Evolutionary conservation across 805 yeast genomes (phyloP).

Genomic region (Wickerhamomyces sydowiorum): DNA sequence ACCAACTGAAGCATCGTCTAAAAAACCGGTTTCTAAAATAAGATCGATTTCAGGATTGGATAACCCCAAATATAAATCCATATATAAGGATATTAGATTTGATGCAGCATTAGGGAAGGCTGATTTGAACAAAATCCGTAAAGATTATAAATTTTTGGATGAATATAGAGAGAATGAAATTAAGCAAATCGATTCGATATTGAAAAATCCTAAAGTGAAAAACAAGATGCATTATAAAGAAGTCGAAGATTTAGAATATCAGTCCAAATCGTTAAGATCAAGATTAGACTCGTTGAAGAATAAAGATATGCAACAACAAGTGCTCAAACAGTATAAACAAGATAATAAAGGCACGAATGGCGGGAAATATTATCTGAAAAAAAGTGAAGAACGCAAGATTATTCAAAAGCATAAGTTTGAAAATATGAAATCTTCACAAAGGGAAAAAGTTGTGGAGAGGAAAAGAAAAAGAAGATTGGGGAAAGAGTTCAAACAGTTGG

Average conservation of each 20-base stretch:
- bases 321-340: constrained; percentile 49
- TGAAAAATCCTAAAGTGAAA: constrained; percentile 48
- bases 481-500: constrained; percentile 60
- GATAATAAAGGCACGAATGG: constrained; percentile 45
- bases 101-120: constrained; percentile 88
- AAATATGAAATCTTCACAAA: constrained; percentile 60
- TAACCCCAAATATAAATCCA: constrained; percentile 30
- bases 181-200: constrained; percentile 44
- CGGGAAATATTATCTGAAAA: constrained; percentile 55
- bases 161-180: constrained; percentile 79
- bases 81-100: constrained; percentile 81
- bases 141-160: constrained; percentile 80
- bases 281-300: constrained; percentile 63
- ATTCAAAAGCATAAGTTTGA: constrained; percentile 76
- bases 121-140: constrained; percentile 58
- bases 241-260: constrained; percentile 44
- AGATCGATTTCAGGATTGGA: constrained; percentile 72
- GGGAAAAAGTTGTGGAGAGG: constrained; percentile 80
- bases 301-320: constrained; percentile 67
- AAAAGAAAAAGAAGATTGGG: constrained; percentile 83
- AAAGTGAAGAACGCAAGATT: constrained; percentile 66
- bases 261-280: constrained; percentile 60
- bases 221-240: constrained; percentile 37
- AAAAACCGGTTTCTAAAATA: constrained; percentile 59
- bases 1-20: constrained; percentile 75